Base-by-base conservation (phyloP, 73 alveolate species). In the Tetrahymena malaccensis region DNA sequence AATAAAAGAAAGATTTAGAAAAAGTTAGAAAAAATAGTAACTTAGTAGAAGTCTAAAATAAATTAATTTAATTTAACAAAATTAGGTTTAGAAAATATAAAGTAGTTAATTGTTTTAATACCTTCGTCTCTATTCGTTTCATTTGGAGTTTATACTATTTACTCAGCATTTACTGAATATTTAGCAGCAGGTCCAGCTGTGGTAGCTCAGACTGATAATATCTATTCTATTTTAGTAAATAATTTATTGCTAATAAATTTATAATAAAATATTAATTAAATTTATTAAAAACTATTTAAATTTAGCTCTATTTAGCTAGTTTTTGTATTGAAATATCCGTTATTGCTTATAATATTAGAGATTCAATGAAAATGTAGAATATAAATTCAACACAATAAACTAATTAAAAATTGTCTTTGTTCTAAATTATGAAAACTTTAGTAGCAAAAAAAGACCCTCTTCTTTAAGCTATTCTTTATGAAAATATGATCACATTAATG, bases 391-490 rank as follows among this genome's bases (percentile, higher is more conserved):
- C 58, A 31, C 43, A 38, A 25, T 21, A 43, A 85, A 43, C 85
- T 94, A 16, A 10, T 21, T 94, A 44, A 94, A 94, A 94, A 43
- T 57, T 22, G 27, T 37, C 89, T 38, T 22, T 93, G 40, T 43
- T 93, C 27, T 17, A 55, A n/a, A 93, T 34, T 38, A 40, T 93
- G 57, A 93, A 40, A 21, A 34, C 44, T 93, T 38, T 93, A 85
- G 93, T 94, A 35, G 34, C 70, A 35, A 94, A 94, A 25, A 94
- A 94, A 43, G 96, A 94, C 85, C 96, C 96, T 55, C 55, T 94
- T 15, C 83, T 94, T 22, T 94, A 94, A 85, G 96, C 96, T 85
- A 84, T 94, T 34, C 95, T 94, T n/a, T 94, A 94, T 94, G 96
- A 94, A 89, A 94, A 94, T 85, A 94, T 94, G 57, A 94, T 94